These are phyloP conservation scores for Funneliformis caledonium DNA, from an alignment of 371 early-diverging fungal species.

Conservation along the genomic window DNA sequence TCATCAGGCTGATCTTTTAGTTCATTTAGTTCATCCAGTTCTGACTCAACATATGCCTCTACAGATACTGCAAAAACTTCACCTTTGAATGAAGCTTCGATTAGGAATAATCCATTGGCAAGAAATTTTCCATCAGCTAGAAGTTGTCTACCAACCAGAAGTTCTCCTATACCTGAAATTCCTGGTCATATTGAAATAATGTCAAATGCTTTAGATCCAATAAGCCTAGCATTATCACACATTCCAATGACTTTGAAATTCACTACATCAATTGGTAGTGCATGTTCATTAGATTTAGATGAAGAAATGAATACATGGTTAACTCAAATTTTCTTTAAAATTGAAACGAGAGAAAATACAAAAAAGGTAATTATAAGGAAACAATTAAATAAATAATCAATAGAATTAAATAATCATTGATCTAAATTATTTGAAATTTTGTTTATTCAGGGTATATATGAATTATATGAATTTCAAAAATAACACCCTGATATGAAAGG, in stretches of 20 bases:
- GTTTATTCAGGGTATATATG: slow-evolving; percentile 64
- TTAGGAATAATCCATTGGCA: slow-evolving; percentile 26
- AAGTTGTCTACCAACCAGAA: slow-evolving; percentile 30
- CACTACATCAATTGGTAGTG: slow-evolving; percentile 18
- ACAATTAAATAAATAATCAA: neutral
- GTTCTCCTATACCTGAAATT: slow-evolving; percentile 23
- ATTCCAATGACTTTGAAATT: slow-evolving; percentile 36
- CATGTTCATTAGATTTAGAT: slow-evolving; percentile 45
- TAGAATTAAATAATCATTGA: neutral
- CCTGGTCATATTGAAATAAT: slow-evolving; percentile 8
- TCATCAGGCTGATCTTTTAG: neutral
- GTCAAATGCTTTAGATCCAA: slow-evolving; percentile 33
- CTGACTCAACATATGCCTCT: neutral
- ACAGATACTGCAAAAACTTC: neutral
- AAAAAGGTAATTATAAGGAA: slow-evolving; percentile 57
- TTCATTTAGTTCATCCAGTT: neutral
- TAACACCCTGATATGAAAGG: slow-evolving; percentile 65
- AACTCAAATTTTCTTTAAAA: slow-evolving; percentile 73
- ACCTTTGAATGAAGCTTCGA: neutral
- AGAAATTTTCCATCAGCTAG: slow-evolving; percentile 20
- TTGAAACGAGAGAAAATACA: slow-evolving; percentile 72
- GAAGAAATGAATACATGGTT: slow-evolving; percentile 61
- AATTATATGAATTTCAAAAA: slow-evolving; percentile 79
- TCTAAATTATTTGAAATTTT: neutral
- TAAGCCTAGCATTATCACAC: slow-evolving; percentile 28